Evolutionary conservation across 2,329 filamentous ascomycete genomes (phyloP).

Genomic region (Lachnellula subtilissima): DNA sequence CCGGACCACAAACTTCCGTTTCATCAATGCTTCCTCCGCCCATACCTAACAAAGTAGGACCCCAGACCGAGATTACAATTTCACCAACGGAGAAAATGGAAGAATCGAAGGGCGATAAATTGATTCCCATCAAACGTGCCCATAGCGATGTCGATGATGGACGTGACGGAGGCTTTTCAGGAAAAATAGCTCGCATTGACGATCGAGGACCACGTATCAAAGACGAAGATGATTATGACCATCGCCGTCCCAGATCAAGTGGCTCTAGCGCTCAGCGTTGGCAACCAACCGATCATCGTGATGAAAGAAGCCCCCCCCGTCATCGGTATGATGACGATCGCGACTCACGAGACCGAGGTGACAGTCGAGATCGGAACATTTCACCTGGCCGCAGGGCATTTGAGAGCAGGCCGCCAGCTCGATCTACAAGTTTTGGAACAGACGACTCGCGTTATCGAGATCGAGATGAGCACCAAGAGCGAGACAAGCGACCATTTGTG

Average conservation of each 20-base stretch:
- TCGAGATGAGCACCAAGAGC: conserved; percentile 7
- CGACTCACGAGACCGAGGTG: conserved; percentile 12
- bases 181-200: conserved; percentile 26
- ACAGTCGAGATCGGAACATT: conserved; percentile 24
- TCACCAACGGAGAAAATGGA: conserved; percentile 5
- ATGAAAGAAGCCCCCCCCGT: conserved; percentile 17
- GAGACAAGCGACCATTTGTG: conserved; percentile 15
- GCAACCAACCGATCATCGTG: conserved; percentile 16
- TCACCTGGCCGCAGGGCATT: conserved; percentile 23
- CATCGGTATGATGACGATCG: conserved; percentile 17
- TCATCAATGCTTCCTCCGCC: conserved; percentile 24
- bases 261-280: conserved; percentile 16
- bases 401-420: conserved; percentile 20
- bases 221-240: conserved; percentile 18
- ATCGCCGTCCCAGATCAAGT: conserved; percentile 21
- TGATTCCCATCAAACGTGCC: conserved; percentile 27
- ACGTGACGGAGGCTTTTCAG: conserved; percentile 7
- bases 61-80: conserved; percentile 3
- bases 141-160: conserved; percentile 24
- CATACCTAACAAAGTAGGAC: conserved; percentile 16
- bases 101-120: conserved; percentile 12
- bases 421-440: conserved; percentile 16
- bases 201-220: conserved; percentile 14
- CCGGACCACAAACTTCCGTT: neutral
- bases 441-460: conserved; percentile 17